These are phyloP conservation scores for Aotearoamyces nothofagi DNA, from an alignment of 2,329 filamentous ascomycete genomes.

Conservation along the genomic window DNA sequence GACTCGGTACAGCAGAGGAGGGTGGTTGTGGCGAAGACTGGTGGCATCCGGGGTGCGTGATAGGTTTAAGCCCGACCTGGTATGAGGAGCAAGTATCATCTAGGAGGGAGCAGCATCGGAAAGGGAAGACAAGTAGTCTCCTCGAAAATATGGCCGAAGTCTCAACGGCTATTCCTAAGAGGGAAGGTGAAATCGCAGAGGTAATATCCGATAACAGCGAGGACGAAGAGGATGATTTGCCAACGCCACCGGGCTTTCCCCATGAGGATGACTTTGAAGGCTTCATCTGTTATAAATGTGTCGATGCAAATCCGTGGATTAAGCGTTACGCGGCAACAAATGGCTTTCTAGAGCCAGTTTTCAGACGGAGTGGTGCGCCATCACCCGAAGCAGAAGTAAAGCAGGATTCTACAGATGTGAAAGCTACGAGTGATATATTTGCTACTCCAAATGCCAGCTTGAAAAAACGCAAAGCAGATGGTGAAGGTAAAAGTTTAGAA, in stretches of 20 bases:
- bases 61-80: conserved; percentile 66
- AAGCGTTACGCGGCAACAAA: conserved; percentile 68
- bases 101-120: conserved; percentile 18
- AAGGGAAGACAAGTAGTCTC: conserved; percentile 18
- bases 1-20: conserved; percentile 61
- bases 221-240: conserved; percentile 41
- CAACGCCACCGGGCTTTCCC: conserved; percentile 75
- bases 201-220: conserved; percentile 22
- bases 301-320: conserved; percentile 80
- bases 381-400: conserved; percentile 12
- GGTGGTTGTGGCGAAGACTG: conserved; percentile 94
- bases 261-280: conserved; percentile 78
- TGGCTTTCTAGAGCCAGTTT: conserved; percentile 68
- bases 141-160: conserved; percentile 36
- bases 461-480: conserved; percentile 53
- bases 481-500: conserved; percentile 22
- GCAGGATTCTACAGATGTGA: neutral
- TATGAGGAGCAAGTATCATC: conserved; percentile 31
- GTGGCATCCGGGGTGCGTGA: conserved; percentile 89
- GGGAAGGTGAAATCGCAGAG: conserved; percentile 19
- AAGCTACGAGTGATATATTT: conserved; percentile 8
- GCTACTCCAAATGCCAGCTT: conserved; percentile 12
- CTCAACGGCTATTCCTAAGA: conserved; percentile 17
- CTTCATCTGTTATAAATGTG: conserved; percentile 88
- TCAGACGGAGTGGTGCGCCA: conserved; percentile 23